Evolutionary conservation across 805 yeast genomes (phyloP), one percentile per base, ranked within the genome.

Genomic region (Candida maesae): DNA sequence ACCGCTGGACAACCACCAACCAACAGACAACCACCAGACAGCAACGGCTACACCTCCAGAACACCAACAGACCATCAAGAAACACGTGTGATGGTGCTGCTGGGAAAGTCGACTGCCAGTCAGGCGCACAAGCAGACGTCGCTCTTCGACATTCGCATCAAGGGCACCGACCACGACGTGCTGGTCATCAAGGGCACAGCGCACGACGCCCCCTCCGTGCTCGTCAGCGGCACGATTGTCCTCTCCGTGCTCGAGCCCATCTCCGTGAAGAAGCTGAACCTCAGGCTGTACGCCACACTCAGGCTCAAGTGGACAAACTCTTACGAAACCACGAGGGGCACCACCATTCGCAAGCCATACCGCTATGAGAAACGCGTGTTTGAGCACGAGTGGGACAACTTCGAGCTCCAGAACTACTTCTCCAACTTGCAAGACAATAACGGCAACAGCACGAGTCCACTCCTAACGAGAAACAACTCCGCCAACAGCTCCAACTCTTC

Each of bases 331-430:
- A 44, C 73, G 8, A 75, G 72, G 39, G 74, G 79, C 0, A 49
- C 70, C 28, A 42, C 57, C 14, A 61, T 65, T 42, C 55, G 68
- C 20, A 66, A 73, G 56, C 78, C 81, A 17, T 59, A 65, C 36
- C 69, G 70, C 33, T 77, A 74, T 53, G 84, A 81, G 40, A 78
- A 75, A 51, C 69, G 76, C 31, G 60, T 91, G 13, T 90, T 74
- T 59, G 95, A 88, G 52, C 82, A 84, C 57, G 71, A 67, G 31
- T 87, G 95, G 96, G 88, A 83, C 50, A 72, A 78, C 50, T 66
- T 74, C 20, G 84, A 81, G 42, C 63, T 82, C 34, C 70, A 71
- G 44, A 68, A 66, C 42, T 60, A 65, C 45, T 54, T 65, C 35
- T 52, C 58, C 15, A 59, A 64, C 36, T 41, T 58, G 1, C 47